phyloP scores from a whole-genome alignment of 257 asterid genomes.

The Solanum corneliomulleri region DNA sequence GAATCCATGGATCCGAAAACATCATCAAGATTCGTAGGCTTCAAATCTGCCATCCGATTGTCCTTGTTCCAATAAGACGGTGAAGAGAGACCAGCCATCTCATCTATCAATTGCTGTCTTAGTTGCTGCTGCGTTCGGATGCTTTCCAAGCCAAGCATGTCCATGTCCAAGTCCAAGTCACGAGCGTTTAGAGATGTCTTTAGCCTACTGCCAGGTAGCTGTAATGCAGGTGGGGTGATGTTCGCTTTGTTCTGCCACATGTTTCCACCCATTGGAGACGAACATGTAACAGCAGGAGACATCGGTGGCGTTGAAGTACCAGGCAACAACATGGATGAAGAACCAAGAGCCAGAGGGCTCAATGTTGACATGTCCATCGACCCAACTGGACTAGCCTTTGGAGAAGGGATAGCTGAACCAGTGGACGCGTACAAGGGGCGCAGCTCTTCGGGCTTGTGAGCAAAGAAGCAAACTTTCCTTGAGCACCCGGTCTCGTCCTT shows the following conservation, averaged over 20 bases:
- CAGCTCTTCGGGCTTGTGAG: constrained; percentile 66
- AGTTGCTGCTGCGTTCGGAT: constrained; percentile 47
- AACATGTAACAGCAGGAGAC: constrained; percentile 47
- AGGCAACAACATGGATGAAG: constrained; percentile 26
- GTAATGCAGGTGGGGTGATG: constrained; percentile 56
- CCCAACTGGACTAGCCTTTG: constrained; percentile 31
- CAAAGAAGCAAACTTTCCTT: constrained; percentile 83
- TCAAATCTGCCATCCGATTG: constrained; percentile 35
- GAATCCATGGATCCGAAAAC: constrained; percentile 72
- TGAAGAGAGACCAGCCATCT: constrained; percentile 61
- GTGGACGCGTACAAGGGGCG: constrained; percentile 76
- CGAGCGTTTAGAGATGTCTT: constrained; percentile 49
- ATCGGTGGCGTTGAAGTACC: constrained; percentile 42
- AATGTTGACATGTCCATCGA: constrained; percentile 31
- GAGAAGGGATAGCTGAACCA: constrained; percentile 82
- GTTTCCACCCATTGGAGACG: constrained; percentile 51
- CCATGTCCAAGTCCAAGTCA: constrained; percentile 41
- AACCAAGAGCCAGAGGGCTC: constrained; percentile 48
- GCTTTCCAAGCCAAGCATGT: constrained; percentile 44
- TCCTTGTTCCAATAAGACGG: constrained; percentile 33
- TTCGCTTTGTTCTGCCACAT: constrained; percentile 56
- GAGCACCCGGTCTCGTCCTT: constrained; percentile 79
- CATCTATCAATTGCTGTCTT: constrained; percentile 42
- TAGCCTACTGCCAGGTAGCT: constrained; percentile 71
- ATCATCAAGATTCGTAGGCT: constrained; percentile 64